These are phyloP conservation scores for Tulasnella sp. DNA, from an alignment of 768 basidiomycete genomes.

Conservation along the genomic window DNA sequence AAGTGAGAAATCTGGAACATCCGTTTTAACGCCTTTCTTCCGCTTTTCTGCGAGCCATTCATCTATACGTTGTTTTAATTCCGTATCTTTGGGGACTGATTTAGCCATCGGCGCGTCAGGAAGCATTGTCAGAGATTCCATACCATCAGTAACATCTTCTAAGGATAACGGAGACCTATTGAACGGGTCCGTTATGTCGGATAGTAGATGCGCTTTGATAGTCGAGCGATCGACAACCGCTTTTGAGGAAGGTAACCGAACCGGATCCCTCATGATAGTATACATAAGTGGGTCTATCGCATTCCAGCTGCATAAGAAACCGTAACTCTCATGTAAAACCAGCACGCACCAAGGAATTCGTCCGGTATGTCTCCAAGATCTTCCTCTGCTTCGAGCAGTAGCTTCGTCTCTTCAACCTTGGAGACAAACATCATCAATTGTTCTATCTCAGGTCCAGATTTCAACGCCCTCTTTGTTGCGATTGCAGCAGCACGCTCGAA, in stretches of 20 bases:
- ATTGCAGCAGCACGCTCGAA: constrained; percentile 69
- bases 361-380: constrained; percentile 89
- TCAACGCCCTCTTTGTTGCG: constrained; percentile 48
- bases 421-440: constrained; percentile 54
- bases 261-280: constrained; percentile 91
- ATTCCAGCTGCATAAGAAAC: constrained; percentile 9
- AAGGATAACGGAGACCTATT: constrained; percentile 73
- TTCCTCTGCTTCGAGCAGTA: constrained; percentile 74
- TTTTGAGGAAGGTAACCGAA: constrained; percentile 71
- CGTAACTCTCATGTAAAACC: constrained; percentile 8
- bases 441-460: constrained; percentile 64
- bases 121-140: neutral
- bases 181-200: constrained; percentile 89
- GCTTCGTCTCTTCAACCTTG: constrained; percentile 74
- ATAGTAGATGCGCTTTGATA: constrained; percentile 88
- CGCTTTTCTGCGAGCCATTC: constrained; percentile 25
- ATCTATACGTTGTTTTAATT: constrained; percentile 29
- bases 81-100: constrained; percentile 20
- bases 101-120: neutral
- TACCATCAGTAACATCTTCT: constrained; percentile 67
- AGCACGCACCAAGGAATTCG: constrained; percentile 70
- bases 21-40: constrained; percentile 5
- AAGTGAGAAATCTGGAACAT: constrained; percentile 1
- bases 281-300: constrained; percentile 72
- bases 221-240: constrained; percentile 74